A percentile compares a stretch with the other conserved stretches of the same genome.
Evolutionary conservation across 1,284 basidiomycete species (phyloP).

Genomic region (Rhodotorula sp.): DNA sequence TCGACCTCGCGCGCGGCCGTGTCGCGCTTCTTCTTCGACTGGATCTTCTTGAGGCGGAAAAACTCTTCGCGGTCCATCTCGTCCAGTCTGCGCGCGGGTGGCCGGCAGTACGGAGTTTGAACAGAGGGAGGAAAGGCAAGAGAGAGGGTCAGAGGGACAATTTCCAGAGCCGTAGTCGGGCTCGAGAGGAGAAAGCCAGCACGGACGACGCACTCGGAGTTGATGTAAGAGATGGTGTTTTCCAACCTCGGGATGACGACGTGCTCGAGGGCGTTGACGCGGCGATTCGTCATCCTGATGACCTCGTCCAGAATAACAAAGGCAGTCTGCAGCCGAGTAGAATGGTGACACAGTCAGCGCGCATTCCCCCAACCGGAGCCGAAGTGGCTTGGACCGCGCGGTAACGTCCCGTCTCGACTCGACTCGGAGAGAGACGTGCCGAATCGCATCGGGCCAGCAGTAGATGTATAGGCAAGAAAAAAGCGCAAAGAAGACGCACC

Average conservation of each 20-base stretch:
- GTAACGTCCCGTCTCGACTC: neutral
- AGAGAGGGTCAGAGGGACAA: neutral
- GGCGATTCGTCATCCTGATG: constrained; percentile 94
- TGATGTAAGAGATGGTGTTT: constrained; percentile 95
- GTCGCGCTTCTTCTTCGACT: constrained; percentile 93
- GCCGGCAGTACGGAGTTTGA: neutral
- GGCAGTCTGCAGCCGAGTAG: constrained; percentile 64
- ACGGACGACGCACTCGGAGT: constrained; percentile 56
- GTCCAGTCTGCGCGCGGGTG: constrained; percentile 57
- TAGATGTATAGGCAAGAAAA: too few species aligned
- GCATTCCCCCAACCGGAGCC: too few species aligned
- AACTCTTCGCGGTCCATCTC: constrained; percentile 98
- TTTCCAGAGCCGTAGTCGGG: too few species aligned
- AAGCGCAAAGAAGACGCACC: constrained; percentile 39
- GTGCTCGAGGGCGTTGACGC: constrained; percentile 98
- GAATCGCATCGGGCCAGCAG: neutral
- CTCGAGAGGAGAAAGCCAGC: neutral
- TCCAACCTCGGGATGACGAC: constrained; percentile 93
- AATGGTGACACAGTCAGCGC: neutral
- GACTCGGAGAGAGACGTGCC: neutral
- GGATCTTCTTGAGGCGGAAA: constrained; percentile 82
- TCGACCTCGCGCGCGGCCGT: constrained; percentile 48
- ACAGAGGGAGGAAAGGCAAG: neutral
- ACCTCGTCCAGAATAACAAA: constrained; percentile 99
- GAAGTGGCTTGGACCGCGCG: neutral